Conservation (phyloP, 768 basidiomycete genomes). For the Rossbeevera mucosa region DNA sequence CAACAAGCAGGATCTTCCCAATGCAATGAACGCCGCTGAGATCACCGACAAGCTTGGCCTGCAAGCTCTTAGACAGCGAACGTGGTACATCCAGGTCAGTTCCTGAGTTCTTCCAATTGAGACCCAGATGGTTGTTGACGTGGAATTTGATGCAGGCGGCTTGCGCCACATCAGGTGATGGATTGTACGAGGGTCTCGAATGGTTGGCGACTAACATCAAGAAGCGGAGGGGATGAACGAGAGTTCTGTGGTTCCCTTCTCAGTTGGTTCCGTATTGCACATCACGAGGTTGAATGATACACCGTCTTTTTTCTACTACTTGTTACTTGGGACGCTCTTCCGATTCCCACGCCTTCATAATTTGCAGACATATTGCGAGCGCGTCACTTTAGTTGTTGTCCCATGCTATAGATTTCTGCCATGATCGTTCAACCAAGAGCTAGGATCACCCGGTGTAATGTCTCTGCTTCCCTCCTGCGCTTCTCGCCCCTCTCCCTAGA, state of each 20-base stretch:
- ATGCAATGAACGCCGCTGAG: slow-evolving; percentile 99
- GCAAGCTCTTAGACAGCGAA: slow-evolving; percentile 93
- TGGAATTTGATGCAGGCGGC: slow-evolving; percentile 61
- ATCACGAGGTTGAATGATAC: slow-evolving; percentile 54
- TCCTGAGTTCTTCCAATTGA: not conserved
- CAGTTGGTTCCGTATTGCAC: slow-evolving; percentile 43
- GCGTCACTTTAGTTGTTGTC: slow-evolving; percentile 1
- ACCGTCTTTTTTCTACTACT: slow-evolving; percentile 35
- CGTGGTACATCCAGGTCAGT: slow-evolving; percentile 94
- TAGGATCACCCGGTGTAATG: slow-evolving; percentile 55
- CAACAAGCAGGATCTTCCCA: slow-evolving; percentile 99
- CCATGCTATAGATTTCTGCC: slow-evolving; percentile 1
- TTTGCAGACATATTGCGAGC: slow-evolving; percentile 5
- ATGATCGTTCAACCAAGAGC: not conserved
- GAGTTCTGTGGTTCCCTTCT: slow-evolving; percentile 22
- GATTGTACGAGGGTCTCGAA: slow-evolving; percentile 97
- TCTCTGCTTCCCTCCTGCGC: slow-evolving; percentile 73
- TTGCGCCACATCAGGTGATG: slow-evolving; percentile 97
- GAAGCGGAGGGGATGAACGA: slow-evolving; percentile 67
- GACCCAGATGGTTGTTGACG: slow-evolving; percentile 10
- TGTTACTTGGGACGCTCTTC: slow-evolving; percentile 28
- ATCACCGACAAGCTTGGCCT: slow-evolving; percentile 99
- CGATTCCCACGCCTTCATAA: slow-evolving; percentile 18
- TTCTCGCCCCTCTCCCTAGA: slow-evolving; percentile 66
- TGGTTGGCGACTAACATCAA: slow-evolving; percentile 88